Evolutionary conservation across 257 asterid genomes (phyloP).

Genomic region (Solanum sparsipilum): DNA sequence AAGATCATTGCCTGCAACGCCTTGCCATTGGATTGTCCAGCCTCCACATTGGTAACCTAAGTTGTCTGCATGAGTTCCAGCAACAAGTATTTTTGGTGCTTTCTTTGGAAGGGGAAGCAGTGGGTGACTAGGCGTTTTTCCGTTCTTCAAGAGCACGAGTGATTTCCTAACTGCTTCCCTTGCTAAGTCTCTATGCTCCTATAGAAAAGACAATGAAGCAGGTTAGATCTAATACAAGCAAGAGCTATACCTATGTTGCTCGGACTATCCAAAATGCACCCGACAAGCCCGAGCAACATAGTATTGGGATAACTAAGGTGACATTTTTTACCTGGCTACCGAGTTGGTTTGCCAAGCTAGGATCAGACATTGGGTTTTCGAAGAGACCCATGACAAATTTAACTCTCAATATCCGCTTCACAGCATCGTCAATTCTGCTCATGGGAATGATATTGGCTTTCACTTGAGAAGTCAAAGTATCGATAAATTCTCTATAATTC

Average conservation of each 20-base stretch:
- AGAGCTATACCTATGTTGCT: background rate
- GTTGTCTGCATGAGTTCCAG: conserved; percentile 78
- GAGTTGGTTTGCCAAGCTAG: conserved; percentile 38
- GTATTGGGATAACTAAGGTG: background rate
- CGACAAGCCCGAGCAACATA: background rate
- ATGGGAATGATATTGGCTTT: conserved; percentile 38
- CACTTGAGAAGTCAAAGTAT: conserved; percentile 31
- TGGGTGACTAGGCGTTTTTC: conserved; percentile 26
- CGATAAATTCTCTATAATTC: conserved; percentile 30
- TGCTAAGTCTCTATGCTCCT: conserved; percentile 91
- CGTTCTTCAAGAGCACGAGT: conserved; percentile 75
- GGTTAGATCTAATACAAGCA: background rate
- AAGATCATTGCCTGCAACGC: conserved; percentile 54
- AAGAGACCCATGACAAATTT: conserved; percentile 42
- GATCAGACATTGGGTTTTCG: conserved; percentile 60
- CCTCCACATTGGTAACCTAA: conserved; percentile 92
- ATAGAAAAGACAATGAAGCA: background rate
- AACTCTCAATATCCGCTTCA: conserved; percentile 47
- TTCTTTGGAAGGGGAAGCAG: conserved; percentile 83
- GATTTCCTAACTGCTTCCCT: conserved; percentile 89
- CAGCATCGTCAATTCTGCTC: conserved; percentile 64
- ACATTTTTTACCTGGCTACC: conserved; percentile 35
- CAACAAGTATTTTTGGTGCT: conserved; percentile 51
- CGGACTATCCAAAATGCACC: background rate
- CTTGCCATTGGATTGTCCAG: conserved; percentile 94